phyloP scores from a whole-genome alignment of 148 eudicot genomes.

The Limonium bicolor region DNA sequence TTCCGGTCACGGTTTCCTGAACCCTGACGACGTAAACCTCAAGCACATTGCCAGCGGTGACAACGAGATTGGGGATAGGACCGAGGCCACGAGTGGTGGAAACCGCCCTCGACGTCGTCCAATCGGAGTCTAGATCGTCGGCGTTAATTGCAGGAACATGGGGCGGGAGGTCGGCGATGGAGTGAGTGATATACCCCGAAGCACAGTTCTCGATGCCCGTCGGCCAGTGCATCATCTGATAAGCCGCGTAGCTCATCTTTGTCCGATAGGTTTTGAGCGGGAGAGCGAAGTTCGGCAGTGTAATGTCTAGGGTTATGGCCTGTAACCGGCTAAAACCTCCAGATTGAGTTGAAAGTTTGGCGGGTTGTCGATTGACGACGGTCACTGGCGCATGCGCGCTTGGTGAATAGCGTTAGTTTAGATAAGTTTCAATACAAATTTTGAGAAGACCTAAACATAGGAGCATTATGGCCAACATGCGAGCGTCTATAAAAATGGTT shows the following conservation, averaged over 20 bases:
- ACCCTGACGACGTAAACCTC: constrained; percentile 59
- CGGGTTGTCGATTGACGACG: no score
- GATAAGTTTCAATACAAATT: no score
- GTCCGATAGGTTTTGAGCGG: background rate
- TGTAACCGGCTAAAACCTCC: no score
- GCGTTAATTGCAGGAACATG: constrained; percentile 26
- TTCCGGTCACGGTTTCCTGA: constrained; percentile 16
- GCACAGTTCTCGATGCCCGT: constrained; percentile 88
- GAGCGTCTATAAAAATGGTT: no score
- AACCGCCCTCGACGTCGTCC: constrained; percentile 11
- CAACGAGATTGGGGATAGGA: constrained; percentile 64
- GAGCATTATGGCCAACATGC: no score
- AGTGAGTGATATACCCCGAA: constrained; percentile 76
- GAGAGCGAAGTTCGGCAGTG: no score
- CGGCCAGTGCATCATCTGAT: constrained; percentile 78
- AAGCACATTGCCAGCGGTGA: constrained; percentile 59
- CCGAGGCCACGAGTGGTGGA: constrained; percentile 18
- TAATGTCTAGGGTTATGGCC: no score
- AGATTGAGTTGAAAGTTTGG: no score
- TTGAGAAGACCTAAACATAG: no score
- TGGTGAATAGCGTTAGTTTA: no score
- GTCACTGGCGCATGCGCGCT: no score
- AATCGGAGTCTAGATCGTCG: constrained; percentile 54
- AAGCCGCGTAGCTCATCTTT: constrained; percentile 87
- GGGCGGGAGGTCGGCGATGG: constrained; percentile 38